Evolutionary conservation across 1,284 basidiomycete species (phyloP).

Genomic region (Ganoderma multipileum): DNA sequence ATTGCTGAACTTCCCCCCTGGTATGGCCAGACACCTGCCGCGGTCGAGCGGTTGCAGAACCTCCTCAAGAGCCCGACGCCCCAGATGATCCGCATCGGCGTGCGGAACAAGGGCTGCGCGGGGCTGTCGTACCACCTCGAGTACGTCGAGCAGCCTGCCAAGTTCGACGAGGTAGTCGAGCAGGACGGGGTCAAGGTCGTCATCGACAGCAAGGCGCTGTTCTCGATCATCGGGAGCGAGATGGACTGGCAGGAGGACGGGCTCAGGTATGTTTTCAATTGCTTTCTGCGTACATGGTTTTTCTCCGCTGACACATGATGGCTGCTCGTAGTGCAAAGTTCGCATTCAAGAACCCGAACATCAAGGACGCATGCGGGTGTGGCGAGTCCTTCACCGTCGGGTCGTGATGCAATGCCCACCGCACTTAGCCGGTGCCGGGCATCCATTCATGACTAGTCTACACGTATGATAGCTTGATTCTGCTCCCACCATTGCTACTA

Average conservation of each 20-base stretch:
- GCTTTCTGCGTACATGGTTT: background rate
- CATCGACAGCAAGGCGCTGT: constrained; percentile 97
- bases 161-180: constrained; percentile 97
- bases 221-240: constrained; percentile 97
- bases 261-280: constrained; percentile 65
- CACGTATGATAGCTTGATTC: constrained; percentile 14
- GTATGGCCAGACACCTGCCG: constrained; percentile 74
- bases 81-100: constrained; percentile 93
- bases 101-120: constrained; percentile 98
- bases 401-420: constrained; percentile 24
- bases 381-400: constrained; percentile 86
- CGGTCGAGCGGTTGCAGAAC: constrained; percentile 74
- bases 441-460: constrained; percentile 6
- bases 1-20: background rate
- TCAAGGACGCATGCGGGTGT: constrained; percentile 94
- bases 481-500: constrained; percentile 16
- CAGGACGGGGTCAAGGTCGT: constrained; percentile 94
- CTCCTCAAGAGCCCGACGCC: constrained; percentile 83
- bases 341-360: constrained; percentile 90
- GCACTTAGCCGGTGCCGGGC: background rate
- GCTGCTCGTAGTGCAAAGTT: constrained; percentile 77
- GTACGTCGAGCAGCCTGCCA: constrained; percentile 90
- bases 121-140: constrained; percentile 98
- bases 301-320: background rate
- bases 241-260: constrained; percentile 99